Evolutionary conservation across 169 alveolate species (phyloP).

Genomic region (Eimeria necatrix): DNA sequence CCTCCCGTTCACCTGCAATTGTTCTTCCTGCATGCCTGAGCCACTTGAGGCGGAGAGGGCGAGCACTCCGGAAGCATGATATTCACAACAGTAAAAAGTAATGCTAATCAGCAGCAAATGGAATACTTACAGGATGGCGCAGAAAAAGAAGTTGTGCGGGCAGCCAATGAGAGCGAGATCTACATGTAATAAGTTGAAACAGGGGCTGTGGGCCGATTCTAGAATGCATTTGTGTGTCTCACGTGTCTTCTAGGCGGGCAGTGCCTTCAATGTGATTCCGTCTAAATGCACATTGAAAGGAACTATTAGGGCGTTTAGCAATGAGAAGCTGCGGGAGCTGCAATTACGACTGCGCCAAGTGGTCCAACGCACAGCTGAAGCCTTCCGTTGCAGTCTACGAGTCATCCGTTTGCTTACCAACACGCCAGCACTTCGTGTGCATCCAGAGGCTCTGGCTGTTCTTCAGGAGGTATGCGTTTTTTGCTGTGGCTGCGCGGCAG

Average conservation of each 20-base stretch:
- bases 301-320: slow-evolving; percentile 66
- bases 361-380: slow-evolving; percentile 64
- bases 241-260: slow-evolving; percentile 75
- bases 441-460: slow-evolving; percentile 35
- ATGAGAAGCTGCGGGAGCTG: slow-evolving; percentile 42
- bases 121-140: not conserved
- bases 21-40: not conserved
- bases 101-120: no score
- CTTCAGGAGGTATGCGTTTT: not conserved
- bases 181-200: not conserved
- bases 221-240: not conserved
- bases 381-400: slow-evolving; percentile 56
- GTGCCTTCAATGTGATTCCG: slow-evolving; percentile 78
- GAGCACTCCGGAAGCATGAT: no score
- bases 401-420: slow-evolving; percentile 32
- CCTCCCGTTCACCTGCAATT: not conserved
- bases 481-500: slow-evolving; percentile 2
- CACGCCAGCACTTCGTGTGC: slow-evolving; percentile 67
- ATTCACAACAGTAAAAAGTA: no score
- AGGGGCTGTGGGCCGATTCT: not conserved
- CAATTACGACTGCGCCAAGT: slow-evolving; percentile 64
- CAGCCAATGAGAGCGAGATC: no score
- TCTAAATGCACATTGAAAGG: slow-evolving; percentile 60
- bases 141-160: not conserved
- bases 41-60: not conserved